Percentiles rank a stretch among this genome's conserved stretches.
phyloP scores from a whole-genome alignment of 768 basidiomycete genomes.

The Amanita rimosa region DNA sequence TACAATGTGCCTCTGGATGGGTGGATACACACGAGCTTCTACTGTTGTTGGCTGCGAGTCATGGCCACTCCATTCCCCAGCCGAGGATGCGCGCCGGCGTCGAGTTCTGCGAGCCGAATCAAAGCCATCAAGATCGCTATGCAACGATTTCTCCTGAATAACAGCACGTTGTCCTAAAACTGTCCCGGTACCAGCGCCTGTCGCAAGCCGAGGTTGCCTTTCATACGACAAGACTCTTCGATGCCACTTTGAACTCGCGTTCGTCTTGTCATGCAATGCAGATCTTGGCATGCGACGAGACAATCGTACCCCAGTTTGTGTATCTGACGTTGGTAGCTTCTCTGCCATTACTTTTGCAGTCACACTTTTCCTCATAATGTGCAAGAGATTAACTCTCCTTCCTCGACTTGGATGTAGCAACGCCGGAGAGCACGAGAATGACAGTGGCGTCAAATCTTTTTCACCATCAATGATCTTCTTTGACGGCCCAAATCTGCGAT shows the following conservation, averaged over 20 bases:
- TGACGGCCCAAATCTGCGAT: constrained; percentile 34
- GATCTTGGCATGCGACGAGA: not conserved
- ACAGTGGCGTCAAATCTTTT: constrained; percentile 60
- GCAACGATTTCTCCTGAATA: constrained; percentile 5
- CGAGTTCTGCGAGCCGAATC: constrained; percentile 9
- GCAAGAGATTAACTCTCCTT: constrained; percentile 56
- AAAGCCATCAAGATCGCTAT: constrained; percentile 4
- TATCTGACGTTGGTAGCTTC: constrained; percentile 37
- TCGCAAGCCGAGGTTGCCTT: constrained; percentile 6
- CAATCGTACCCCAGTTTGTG: not conserved
- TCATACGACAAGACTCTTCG: constrained; percentile 18
- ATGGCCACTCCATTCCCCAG: constrained; percentile 22
- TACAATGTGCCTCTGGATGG: constrained; percentile 4
- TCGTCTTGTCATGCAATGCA: not conserved
- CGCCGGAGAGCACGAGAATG: constrained; percentile 65
- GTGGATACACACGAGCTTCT: not conserved
- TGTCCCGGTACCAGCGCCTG: not conserved
- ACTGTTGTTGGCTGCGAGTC: not conserved
- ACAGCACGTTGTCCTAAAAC: not conserved
- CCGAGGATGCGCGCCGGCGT: constrained; percentile 36
- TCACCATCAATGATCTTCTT: constrained; percentile 51
- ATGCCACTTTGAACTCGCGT: constrained; percentile 12
- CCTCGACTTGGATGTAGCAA: constrained; percentile 54
- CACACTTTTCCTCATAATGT: constrained; percentile 62
- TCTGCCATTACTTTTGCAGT: constrained; percentile 54